Base-by-base conservation (phyloP, 257 asterid species). In the Anisodus acutangulus region DNA sequence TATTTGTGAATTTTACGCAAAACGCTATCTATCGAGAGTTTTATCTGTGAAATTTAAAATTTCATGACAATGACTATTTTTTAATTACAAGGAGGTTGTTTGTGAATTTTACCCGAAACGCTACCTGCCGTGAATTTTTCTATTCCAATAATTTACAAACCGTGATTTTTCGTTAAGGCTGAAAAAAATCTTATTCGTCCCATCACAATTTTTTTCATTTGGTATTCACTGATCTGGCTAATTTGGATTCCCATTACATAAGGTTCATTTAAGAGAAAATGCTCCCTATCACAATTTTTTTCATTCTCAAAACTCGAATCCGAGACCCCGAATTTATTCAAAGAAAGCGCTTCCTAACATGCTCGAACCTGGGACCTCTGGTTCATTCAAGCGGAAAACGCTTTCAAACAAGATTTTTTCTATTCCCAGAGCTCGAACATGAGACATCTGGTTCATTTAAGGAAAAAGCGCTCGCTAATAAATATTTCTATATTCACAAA, bases 161-260 rank as follows among this genome's bases (percentile, higher is more conserved):
- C 0, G 0, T 31, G 0, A 4, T 0, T 31, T 66, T 22, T 64
- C 5, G 1, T 66, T 0, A 26, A 64, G 0, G 3, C 2, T 11
- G 3, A 11, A 62, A 9, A 22, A 63, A 12, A 31, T 35, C 0
- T 66, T 66, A 66, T 66, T 66, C 2, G 26, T 31, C n/a, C 16
- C 19, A 4, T 63, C 0, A 4, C 3, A 2, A 31, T 31, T 31
- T 31, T 31, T 31, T 31, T 31, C 35, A 31, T 31, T 31, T 31
- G 35, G 35, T 31, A 31, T 31, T 31, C 35, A 31, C 35, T 31
- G 35, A 31, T 31, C 2, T 31, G 35, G 2, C 35, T 31, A 31
- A 31, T 31, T 31, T 1, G 35, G 1, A 31, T 31, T 31, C 35
- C 35, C 35, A 31, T 31, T 31, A 31, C 45, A 5, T 41, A 41